These are phyloP conservation scores for Homolaphlyctis polyrhiza DNA, from an alignment of 371 early-diverging fungal species.

Conservation along the genomic window DNA sequence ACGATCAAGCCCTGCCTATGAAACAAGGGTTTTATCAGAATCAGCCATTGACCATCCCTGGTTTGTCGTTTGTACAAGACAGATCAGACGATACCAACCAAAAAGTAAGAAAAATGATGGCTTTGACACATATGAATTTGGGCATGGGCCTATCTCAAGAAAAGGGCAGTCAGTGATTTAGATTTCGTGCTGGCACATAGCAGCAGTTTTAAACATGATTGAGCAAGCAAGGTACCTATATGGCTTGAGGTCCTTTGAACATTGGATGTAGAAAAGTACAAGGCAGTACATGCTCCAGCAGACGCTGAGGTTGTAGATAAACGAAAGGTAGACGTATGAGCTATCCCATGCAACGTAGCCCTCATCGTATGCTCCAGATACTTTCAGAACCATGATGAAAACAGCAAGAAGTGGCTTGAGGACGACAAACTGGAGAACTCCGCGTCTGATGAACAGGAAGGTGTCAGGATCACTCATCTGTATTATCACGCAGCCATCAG, in stretches of 20 bases:
- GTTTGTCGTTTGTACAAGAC: too few species aligned
- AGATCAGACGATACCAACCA: constrained; percentile 38
- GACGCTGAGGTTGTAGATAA: constrained; percentile 84
- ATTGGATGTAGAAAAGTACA: constrained; percentile 82
- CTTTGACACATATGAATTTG: constrained; percentile 92
- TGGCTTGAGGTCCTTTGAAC: constrained; percentile 69
- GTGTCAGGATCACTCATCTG: constrained; percentile 83
- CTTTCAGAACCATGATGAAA: constrained; percentile 74
- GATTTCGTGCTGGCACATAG: too few species aligned
- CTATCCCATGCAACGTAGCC: constrained; percentile 67
- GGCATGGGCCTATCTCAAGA: constrained; percentile 66
- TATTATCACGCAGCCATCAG: too few species aligned
- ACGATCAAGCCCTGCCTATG: constrained; percentile 80
- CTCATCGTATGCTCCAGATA: constrained; percentile 70
- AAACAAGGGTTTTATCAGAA: too few species aligned
- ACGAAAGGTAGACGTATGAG: constrained; percentile 76
- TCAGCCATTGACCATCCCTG: too few species aligned
- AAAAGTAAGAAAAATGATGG: constrained; percentile 91
- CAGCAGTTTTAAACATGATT: too few species aligned
- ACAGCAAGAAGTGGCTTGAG: constrained; percentile 80
- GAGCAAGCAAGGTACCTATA: constrained; percentile 54
- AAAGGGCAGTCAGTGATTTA: neutral
- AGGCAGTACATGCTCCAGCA: constrained; percentile 81
- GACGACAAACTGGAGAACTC: constrained; percentile 90
- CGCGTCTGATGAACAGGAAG: constrained; percentile 81